These are phyloP conservation scores for Pseudocercospora ulei DNA, from an alignment of 2,329 filamentous ascomycete genomes.

Conservation along the genomic window DNA sequence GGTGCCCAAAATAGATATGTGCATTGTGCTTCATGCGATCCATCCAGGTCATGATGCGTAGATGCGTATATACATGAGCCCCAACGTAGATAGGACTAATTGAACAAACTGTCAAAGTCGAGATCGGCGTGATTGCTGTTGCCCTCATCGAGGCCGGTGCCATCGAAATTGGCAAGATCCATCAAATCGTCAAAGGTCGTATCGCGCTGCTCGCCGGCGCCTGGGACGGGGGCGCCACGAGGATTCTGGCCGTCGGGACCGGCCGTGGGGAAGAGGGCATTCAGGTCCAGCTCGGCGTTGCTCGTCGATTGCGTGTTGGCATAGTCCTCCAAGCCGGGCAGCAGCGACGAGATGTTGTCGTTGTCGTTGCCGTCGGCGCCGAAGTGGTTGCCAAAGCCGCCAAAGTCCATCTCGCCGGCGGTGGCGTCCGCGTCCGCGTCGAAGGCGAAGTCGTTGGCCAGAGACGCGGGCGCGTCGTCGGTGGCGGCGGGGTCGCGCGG, in stretches of 20 bases:
- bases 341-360: conserved; percentile 33
- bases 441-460: conserved; percentile 21
- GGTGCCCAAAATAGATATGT: too few species aligned
- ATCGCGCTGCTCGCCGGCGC: conserved; percentile 22
- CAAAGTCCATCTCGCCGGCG: conserved; percentile 32
- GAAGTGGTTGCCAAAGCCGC: conserved; percentile 25
- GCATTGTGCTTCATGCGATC: too few species aligned
- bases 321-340: conserved; percentile 38
- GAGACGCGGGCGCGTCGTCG: too few species aligned
- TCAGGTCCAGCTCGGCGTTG: conserved; percentile 26
- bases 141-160: conserved; percentile 18
- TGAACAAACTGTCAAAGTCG: conserved; percentile 23
- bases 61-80: too few species aligned
- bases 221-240: conserved; percentile 16
- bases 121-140: conserved; percentile 13
- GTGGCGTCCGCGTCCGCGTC: conserved; percentile 12
- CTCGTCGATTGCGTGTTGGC: conserved; percentile 30
- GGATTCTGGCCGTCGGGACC: conserved; percentile 14
- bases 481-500: conserved; percentile 26
- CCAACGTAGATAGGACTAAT: not conserved
- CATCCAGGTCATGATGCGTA: too few species aligned
- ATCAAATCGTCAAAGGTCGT: conserved; percentile 34
- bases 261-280: conserved; percentile 25
- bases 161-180: conserved; percentile 32
- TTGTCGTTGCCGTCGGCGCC: conserved; percentile 26